These are phyloP conservation scores for Aspergillus texensis DNA, from an alignment of 2,329 filamentous ascomycete species.

Conservation along the genomic window DNA sequence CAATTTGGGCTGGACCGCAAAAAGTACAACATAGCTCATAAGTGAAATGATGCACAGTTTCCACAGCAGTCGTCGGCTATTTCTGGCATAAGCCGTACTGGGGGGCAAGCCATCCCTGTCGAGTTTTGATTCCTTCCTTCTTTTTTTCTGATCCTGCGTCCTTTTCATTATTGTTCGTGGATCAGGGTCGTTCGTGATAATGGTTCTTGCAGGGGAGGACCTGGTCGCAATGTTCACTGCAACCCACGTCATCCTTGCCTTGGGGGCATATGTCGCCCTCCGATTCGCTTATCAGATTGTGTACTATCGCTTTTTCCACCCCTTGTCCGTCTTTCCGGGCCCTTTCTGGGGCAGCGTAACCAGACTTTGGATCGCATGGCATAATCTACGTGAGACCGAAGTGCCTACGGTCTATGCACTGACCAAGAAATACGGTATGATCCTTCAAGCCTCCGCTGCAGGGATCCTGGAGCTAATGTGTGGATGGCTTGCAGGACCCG, in stretches of 20 bases:
- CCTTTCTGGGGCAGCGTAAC: slow-evolving; percentile 59
- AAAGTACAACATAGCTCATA: background rate
- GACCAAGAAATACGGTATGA: slow-evolving; percentile 53
- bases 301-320: slow-evolving; percentile 54
- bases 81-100: background rate
- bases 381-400: slow-evolving; percentile 54
- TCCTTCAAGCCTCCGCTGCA: background rate
- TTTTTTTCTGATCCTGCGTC: background rate
- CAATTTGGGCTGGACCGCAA: background rate
- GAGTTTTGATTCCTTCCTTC: too few species aligned
- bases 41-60: too few species aligned
- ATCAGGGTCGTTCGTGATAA: slow-evolving; percentile 13
- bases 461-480: background rate
- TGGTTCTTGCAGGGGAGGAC: slow-evolving; percentile 28
- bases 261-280: slow-evolving; percentile 27
- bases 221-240: slow-evolving; percentile 31
- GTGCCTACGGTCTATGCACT: slow-evolving; percentile 45
- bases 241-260: slow-evolving; percentile 25
- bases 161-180: background rate
- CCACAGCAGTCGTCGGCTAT: background rate
- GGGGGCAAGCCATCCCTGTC: background rate
- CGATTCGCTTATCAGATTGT: slow-evolving; percentile 40
- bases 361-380: slow-evolving; percentile 57
- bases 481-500: slow-evolving; percentile 44
- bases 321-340: slow-evolving; percentile 56